phyloP scores from a whole-genome alignment of 208 protist genomes.

The Polymyxa betae region DNA sequence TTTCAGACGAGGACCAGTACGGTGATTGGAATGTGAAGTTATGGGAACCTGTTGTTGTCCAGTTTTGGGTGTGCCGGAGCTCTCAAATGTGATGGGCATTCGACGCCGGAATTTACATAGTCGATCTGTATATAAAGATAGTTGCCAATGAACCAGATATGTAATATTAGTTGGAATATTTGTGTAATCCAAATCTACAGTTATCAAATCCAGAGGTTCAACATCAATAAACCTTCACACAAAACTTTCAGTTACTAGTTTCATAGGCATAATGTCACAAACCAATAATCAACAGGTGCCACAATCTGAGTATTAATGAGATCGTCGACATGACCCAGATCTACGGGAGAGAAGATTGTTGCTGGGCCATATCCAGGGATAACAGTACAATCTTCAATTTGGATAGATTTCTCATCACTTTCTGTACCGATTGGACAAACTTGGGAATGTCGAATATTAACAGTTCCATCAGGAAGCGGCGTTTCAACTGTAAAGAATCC shows the following conservation, averaged over 20 bases:
- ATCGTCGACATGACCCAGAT: neutral
- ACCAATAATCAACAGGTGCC: slow-evolving; percentile 35
- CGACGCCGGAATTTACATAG: neutral
- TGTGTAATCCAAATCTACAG: neutral
- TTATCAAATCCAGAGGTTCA: neutral
- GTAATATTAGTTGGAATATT: neutral
- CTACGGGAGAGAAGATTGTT: slow-evolving; percentile 26
- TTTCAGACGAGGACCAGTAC: neutral
- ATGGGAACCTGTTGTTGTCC: neutral
- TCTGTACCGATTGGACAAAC: slow-evolving; percentile 5
- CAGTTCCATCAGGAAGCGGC: slow-evolving; percentile 10
- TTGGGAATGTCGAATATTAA: slow-evolving; percentile 21
- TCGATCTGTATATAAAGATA: slow-evolving; percentile 2
- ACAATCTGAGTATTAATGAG: neutral
- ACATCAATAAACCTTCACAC: neutral
- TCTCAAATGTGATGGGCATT: neutral
- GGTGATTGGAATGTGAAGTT: neutral
- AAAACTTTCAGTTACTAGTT: neutral
- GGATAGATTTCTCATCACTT: neutral
- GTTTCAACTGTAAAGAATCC: slow-evolving; percentile 17
- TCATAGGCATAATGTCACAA: neutral
- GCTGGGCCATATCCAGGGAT: slow-evolving; percentile 1
- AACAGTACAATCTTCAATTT: slow-evolving; percentile 36
- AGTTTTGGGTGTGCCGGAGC: neutral
- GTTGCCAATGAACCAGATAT: slow-evolving; percentile 16